Evolutionary conservation across 2,329 filamentous ascomycete genomes (phyloP).

Genomic region (Fusarium albosuccineum): DNA sequence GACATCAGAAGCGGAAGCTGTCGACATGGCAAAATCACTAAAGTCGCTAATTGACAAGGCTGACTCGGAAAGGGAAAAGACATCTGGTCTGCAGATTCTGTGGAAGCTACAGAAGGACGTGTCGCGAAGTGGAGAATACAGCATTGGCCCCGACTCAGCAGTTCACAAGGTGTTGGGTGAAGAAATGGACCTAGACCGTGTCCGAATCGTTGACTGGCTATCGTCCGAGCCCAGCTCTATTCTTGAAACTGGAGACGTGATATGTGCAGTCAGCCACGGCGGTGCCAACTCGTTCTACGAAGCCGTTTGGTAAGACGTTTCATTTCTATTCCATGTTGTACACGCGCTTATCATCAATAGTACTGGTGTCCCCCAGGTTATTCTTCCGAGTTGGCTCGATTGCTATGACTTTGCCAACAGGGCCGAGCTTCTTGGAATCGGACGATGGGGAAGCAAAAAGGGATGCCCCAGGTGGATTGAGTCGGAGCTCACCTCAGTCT

Average conservation of each 20-base stretch:
- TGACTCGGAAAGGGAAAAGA: not conserved
- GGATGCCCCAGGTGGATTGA: conserved; percentile 14
- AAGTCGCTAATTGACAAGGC: not conserved
- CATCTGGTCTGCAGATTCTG: not conserved
- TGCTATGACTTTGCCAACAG: conserved; percentile 24
- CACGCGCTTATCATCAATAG: not conserved
- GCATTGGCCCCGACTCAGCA: not conserved
- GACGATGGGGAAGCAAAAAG: conserved; percentile 17
- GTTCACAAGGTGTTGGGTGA: not conserved
- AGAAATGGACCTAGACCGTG: not conserved
- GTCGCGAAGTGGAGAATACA: not conserved
- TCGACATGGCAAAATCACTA: not conserved
- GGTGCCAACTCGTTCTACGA: conserved; percentile 15
- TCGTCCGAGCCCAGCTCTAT: conserved; percentile 19
- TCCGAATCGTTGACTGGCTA: conserved; percentile 16
- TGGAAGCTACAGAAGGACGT: conserved; percentile 1
- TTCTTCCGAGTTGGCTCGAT: conserved; percentile 23
- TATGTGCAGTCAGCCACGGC: conserved; percentile 23
- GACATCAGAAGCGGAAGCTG: not conserved
- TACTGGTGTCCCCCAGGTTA: conserved; percentile 19
- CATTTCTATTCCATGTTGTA: not conserved
- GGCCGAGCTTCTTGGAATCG: conserved; percentile 15
- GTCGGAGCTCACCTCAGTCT: not conserved
- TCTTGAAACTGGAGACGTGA: conserved; percentile 15
- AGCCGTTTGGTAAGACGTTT: not conserved